phyloP scores from a whole-genome alignment of 1,139 yeast genomes.

The Zygosaccharomyces sapae region DNA sequence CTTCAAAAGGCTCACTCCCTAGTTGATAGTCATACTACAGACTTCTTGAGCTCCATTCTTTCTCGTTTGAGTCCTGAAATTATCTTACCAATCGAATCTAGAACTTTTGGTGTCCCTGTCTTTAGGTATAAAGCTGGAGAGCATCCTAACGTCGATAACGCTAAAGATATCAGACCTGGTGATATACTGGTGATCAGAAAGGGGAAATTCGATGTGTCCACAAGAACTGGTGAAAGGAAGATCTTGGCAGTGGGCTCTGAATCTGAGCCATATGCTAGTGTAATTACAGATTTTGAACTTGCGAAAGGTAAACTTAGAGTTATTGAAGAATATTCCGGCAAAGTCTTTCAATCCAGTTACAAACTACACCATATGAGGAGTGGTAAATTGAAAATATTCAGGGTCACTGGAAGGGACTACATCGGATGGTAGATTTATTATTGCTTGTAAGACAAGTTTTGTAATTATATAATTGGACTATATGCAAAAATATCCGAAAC shows the following conservation, averaged over 20 bases:
- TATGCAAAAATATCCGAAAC: not conserved
- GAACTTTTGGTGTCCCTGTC: constrained; percentile 69
- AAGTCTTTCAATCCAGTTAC: constrained; percentile 58
- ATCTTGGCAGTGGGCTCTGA: constrained; percentile 49
- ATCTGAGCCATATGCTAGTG: constrained; percentile 41
- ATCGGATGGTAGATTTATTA: constrained; percentile 51
- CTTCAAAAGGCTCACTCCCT: constrained; percentile 43
- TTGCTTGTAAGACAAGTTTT: not conserved
- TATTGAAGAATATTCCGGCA: constrained; percentile 58
- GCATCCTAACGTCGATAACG: constrained; percentile 47
- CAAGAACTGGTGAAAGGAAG: constrained; percentile 49
- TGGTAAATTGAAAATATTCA: constrained; percentile 76
- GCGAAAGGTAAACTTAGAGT: constrained; percentile 74
- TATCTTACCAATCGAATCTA: constrained; percentile 58
- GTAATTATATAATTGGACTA: constrained; percentile 1
- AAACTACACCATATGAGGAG: constrained; percentile 66
- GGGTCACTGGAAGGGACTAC: constrained; percentile 63
- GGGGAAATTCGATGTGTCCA: constrained; percentile 69
- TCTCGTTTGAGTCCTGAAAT: constrained; percentile 36
- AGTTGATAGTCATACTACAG: constrained; percentile 38
- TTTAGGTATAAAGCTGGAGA: constrained; percentile 55
- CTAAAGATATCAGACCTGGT: constrained; percentile 59
- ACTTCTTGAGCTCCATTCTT: constrained; percentile 34
- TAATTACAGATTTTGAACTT: constrained; percentile 70
- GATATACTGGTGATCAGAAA: constrained; percentile 73